These are phyloP conservation scores for Boletus vinaceobasis DNA, from an alignment of 768 basidiomycete species.

Conservation along the genomic window DNA sequence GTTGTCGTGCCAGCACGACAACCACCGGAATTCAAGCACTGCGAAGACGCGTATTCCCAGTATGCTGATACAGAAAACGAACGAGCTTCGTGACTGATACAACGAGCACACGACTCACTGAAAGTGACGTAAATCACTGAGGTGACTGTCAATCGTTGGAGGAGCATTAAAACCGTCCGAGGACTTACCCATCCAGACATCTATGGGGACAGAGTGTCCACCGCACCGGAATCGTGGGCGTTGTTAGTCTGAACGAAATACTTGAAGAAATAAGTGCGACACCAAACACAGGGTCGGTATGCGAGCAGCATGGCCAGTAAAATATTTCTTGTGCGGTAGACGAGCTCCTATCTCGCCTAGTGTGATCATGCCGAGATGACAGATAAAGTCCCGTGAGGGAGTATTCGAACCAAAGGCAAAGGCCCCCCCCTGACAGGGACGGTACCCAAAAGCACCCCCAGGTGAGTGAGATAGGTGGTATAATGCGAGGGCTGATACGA, in stretches of 20 bases:
- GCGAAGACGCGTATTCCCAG: conserved; percentile 63
- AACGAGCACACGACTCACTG: too few relatives aligned
- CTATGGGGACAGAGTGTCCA: conserved; percentile 41
- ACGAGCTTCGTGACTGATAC: too few relatives aligned
- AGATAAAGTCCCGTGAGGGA: conserved; percentile 52
- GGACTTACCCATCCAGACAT: conserved; percentile 55
- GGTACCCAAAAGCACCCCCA: conserved; percentile 54
- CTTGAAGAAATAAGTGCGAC: conserved; percentile 63
- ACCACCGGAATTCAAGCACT: conserved; percentile 53
- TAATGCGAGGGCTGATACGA: neutral
- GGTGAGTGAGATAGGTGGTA: conserved; percentile 27
- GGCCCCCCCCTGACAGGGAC: conserved; percentile 52
- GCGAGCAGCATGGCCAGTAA: conserved; percentile 56
- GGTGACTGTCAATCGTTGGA: neutral
- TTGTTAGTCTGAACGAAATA: conserved; percentile 66
- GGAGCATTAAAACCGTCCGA: neutral
- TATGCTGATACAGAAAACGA: conserved; percentile 49
- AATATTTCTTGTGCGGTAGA: conserved; percentile 59
- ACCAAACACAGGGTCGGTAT: conserved; percentile 64
- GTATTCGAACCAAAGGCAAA: conserved; percentile 41
- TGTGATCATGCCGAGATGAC: conserved; percentile 58
- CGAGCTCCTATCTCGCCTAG: conserved; percentile 38
- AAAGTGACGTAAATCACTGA: conserved; percentile 57
- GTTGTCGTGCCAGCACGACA: too few relatives aligned
- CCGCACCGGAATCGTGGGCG: conserved; percentile 58